Base-by-base conservation (phyloP, 148 eudicot genomes). In the Spergularia bocconei region DNA sequence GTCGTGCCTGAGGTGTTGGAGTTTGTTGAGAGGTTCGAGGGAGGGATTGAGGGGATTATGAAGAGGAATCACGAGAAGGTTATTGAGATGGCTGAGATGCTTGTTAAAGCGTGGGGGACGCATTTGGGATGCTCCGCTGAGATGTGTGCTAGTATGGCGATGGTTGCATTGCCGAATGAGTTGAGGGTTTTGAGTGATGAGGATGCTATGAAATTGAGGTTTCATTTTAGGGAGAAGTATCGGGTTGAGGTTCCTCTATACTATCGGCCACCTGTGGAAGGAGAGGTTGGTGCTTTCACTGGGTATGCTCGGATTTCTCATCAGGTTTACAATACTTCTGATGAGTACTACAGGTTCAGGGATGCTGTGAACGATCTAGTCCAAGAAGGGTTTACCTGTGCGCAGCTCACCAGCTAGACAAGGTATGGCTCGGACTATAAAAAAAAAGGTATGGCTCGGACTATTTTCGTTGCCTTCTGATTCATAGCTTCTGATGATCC, bases 241-340 rank as follows among this genome's bases (percentile, higher is more conserved):
- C 79, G 75, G 58, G 91, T 94, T 69, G 98, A 94, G 82, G 98
- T 94, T 52, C 97, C 98, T 0, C 87, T 94, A 39, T 87, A 91
- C 70, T 94, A 77, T 59, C 79, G 92, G 60, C 88, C 85, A 12
- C 88, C 92, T 0, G 79, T 71, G 79, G 91, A 87, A 62, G 91
- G 86, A 11, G 93, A 91, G 67, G 81, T 79, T 68, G 80, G 84
- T 74, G 79, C 81, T 21, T 47, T 87, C n/a, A 91, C 97, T 4
- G 98, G 91, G 2, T 94, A 91, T 90, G 97, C 93, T 23, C 84
- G 98, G 76, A 91, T 94, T 84, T 94, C 98, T 64, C 89, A 94
- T 84, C 98, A 94, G 79, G 86, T 94, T 72, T 94, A 94, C 63
- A 94, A 91, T 62, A 83, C 68, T 0, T 73, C 80, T 72, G 93